These are phyloP conservation scores for Penicillium concentricum DNA, from an alignment of 2,329 filamentous ascomycete species.

Conservation along the genomic window DNA sequence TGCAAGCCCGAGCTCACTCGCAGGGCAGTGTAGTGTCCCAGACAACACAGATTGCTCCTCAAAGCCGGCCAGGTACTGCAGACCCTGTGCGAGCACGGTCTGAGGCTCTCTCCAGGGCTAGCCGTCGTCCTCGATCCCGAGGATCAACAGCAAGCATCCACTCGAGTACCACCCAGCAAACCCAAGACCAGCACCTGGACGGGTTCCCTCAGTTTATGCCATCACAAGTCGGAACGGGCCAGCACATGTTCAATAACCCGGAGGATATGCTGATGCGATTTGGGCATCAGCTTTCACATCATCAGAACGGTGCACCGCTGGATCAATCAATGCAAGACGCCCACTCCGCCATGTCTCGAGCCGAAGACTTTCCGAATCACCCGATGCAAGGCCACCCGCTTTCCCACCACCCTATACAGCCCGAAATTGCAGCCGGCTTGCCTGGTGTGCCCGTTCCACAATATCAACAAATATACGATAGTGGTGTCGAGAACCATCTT, in stretches of 20 bases:
- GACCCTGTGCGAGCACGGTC: slow-evolving; percentile 44
- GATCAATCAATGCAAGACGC: slow-evolving; percentile 40
- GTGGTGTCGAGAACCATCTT: slow-evolving; percentile 43
- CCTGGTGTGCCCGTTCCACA: slow-evolving; percentile 35
- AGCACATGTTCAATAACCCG: slow-evolving; percentile 42
- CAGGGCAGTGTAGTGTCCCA: slow-evolving; percentile 42
- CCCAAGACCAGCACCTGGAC: slow-evolving; percentile 44
- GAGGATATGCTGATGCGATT: slow-evolving; percentile 49
- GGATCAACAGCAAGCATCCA: slow-evolving; percentile 50
- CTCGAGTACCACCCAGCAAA: slow-evolving; percentile 47
- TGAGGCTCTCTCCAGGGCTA: slow-evolving; percentile 41
- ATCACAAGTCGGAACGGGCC: slow-evolving; percentile 32
- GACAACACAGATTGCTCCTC: slow-evolving; percentile 37
- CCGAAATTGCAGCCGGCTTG: slow-evolving; percentile 38
- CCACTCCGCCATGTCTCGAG: slow-evolving; percentile 36
- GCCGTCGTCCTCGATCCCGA: slow-evolving; percentile 45
- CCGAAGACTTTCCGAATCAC: slow-evolving; percentile 40
- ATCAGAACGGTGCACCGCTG: slow-evolving; percentile 35
- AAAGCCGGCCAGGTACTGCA: slow-evolving; percentile 42
- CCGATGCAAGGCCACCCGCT: slow-evolving; percentile 35
- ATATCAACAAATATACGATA: slow-evolving; percentile 43
- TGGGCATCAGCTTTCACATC: slow-evolving; percentile 43
- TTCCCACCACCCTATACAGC: slow-evolving; percentile 36
- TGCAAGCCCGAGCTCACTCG: slow-evolving; percentile 37
- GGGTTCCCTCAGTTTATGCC: slow-evolving; percentile 42